A percentile compares a stretch with the other conserved stretches of the same genome.
These are phyloP conservation scores for Blastobotrys illinoisensis DNA, from an alignment of 1,139 yeast species.

Conservation along the genomic window DNA sequence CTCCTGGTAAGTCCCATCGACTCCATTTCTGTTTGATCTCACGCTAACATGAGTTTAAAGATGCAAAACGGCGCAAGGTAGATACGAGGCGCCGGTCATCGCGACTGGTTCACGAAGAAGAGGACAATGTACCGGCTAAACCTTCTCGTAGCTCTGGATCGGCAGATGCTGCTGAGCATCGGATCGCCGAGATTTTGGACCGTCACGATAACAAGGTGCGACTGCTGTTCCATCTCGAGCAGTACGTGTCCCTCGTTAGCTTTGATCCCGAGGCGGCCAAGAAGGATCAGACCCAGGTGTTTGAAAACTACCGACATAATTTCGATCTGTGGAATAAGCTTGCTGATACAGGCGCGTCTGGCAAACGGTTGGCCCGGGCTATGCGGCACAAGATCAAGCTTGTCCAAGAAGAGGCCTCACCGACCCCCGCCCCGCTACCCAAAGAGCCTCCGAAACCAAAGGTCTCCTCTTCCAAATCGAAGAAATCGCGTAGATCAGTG, in stretches of 20 bases:
- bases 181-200: constrained; percentile 34
- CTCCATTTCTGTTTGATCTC: no score
- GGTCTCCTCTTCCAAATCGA: not conserved
- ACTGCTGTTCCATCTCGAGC: constrained; percentile 52
- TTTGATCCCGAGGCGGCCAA: constrained; percentile 56
- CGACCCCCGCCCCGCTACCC: constrained; percentile 4
- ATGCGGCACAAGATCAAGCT: constrained; percentile 29
- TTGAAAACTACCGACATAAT: constrained; percentile 29
- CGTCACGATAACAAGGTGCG: constrained; percentile 44
- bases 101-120: not conserved
- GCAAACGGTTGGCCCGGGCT: constrained; percentile 20
- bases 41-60: constrained; percentile 3
- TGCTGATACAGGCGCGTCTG: constrained; percentile 21
- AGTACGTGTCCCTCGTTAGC: constrained; percentile 52
- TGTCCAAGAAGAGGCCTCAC: constrained; percentile 17
- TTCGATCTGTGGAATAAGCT: constrained; percentile 38
- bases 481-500: not conserved
- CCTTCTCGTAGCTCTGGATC: constrained; percentile 3
- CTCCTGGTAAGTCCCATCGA: constrained; percentile 6
- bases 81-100: constrained; percentile 5
- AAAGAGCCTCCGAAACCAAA: not conserved
- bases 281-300: constrained; percentile 37
- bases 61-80: constrained; percentile 14
- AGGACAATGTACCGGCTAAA: not conserved
- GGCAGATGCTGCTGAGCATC: constrained; percentile 11